These are phyloP conservation scores for Nakaseomyces nivariensis DNA, from an alignment of 1,139 yeast species.

Conservation along the genomic window DNA sequence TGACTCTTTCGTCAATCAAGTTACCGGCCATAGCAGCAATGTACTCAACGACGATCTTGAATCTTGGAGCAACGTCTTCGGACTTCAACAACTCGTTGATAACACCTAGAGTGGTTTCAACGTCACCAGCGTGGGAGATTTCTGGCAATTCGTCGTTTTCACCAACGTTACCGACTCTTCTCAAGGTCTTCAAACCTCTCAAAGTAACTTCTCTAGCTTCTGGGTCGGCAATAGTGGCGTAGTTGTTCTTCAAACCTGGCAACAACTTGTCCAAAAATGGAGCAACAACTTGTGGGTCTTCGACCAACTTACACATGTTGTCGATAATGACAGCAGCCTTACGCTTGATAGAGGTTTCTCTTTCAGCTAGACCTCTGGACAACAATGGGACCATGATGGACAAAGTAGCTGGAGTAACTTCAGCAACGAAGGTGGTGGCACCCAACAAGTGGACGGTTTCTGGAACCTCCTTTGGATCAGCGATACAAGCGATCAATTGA, in stretches of 20 bases:
- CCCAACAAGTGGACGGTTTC: conserved; percentile 98
- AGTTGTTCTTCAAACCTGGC: conserved; percentile 93
- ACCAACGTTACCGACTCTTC: conserved; percentile 97
- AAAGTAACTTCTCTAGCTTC: conserved; percentile 98
- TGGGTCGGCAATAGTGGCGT: conserved; percentile 96
- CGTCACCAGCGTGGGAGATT: conserved; percentile 97
- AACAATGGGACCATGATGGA: conserved; percentile 98
- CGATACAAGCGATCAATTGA: conserved; percentile 91
- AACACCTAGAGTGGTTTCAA: conserved; percentile 73
- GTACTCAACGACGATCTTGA: conserved; percentile 65
- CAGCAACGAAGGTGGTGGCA: conserved; percentile 99
- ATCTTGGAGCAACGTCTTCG: conserved; percentile 61
- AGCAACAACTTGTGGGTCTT: conserved; percentile 99
- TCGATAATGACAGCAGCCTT: conserved; percentile 98
- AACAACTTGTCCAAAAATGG: conserved; percentile 92
- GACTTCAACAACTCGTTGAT: conserved; percentile 62
- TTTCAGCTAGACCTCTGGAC: conserved; percentile 98
- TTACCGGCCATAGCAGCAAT: conserved; percentile 97
- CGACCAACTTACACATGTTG: conserved; percentile 99
- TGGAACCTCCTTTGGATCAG: conserved; percentile 93
- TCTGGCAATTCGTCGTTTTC: conserved; percentile 87
- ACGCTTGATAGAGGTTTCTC: conserved; percentile 99
- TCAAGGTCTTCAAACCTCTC: conserved; percentile 94
- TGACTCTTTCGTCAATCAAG: conserved; percentile 95
- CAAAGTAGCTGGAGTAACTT: conserved; percentile 98